These are phyloP conservation scores for Solanum corneliomulleri DNA, from an alignment of 257 asterid genomes.

Conservation along the genomic window DNA sequence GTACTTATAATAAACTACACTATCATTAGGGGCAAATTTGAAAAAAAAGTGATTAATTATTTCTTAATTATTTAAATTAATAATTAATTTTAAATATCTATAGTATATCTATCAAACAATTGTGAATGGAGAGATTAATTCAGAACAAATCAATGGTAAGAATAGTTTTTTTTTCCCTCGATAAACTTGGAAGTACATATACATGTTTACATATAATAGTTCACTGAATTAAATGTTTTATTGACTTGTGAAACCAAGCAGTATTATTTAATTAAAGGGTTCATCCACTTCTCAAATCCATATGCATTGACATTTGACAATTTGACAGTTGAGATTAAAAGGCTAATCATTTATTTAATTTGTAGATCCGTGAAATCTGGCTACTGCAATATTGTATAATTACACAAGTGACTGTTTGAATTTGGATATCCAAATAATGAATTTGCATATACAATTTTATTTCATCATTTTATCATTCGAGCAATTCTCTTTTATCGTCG, in stretches of 20 bases:
- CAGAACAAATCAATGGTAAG: not conserved
- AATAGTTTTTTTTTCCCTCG: not conserved
- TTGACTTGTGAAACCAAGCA: not conserved
- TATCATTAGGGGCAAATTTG: too few species aligned
- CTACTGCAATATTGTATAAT: not conserved
- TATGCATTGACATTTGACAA: not conserved
- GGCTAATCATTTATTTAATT: not conserved
- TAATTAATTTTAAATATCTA: too few species aligned
- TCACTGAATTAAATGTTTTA: not conserved
- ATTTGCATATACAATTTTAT: not conserved
- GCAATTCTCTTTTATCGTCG: accelerated
- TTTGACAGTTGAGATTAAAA: not conserved
- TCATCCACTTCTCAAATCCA: not conserved
- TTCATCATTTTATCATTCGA: accelerated
- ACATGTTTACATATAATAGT: not conserved
- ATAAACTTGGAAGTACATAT: not conserved
- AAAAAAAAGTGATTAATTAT: too few species aligned
- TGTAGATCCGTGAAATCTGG: not conserved
- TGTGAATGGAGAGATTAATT: not conserved
- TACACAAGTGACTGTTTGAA: not conserved
- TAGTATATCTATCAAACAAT: too few species aligned
- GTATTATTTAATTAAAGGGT: not conserved
- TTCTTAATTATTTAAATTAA: too few species aligned
- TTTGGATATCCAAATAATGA: not conserved
- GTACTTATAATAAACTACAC: too few species aligned